Percentiles rank a stretch among this genome's conserved stretches.
These are phyloP conservation scores for Gossypium stocksii DNA, from an alignment of 345 rosid species.

Conservation along the genomic window DNA sequence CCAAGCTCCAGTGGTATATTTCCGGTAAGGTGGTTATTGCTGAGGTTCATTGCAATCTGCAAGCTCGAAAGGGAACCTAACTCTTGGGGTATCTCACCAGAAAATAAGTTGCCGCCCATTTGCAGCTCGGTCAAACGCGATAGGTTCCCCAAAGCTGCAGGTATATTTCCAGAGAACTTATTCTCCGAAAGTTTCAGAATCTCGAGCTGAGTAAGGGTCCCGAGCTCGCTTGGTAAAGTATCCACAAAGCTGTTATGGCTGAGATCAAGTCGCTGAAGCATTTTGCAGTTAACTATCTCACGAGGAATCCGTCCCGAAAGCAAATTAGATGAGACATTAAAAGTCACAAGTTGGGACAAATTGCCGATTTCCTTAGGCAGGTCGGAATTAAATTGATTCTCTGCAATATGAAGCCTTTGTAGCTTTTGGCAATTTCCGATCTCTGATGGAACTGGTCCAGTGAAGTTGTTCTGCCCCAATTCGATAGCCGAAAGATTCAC, in stretches of 20 bases:
- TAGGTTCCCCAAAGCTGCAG: conserved; percentile 61
- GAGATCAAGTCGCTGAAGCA: conserved; percentile 91
- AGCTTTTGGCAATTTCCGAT: conserved; percentile 60
- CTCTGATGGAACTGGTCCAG: conserved; percentile 66
- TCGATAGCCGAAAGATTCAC: conserved; percentile 66
- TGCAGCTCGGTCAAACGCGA: conserved; percentile 77
- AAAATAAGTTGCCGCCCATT: conserved; percentile 85
- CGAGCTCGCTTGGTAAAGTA: conserved; percentile 61
- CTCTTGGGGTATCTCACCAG: conserved; percentile 65
- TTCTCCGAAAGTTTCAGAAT: conserved; percentile 81
- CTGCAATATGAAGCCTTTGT: conserved; percentile 74
- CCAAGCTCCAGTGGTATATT: conserved; percentile 77
- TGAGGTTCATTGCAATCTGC: conserved; percentile 90
- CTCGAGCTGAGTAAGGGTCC: conserved; percentile 72
- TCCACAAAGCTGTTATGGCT: conserved; percentile 60
- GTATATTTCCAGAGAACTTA: conserved; percentile 65
- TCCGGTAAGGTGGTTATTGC: conserved; percentile 64
- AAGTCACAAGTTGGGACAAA: conserved; percentile 65
- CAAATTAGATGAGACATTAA: conserved; percentile 72
- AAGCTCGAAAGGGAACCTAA: conserved; percentile 77
- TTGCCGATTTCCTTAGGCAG: conserved; percentile 72
- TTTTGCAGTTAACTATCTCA: conserved; percentile 63
- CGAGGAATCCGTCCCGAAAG: conserved; percentile 63
- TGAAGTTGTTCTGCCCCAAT: conserved; percentile 66
- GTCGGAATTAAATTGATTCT: conserved; percentile 51